Conservation (phyloP, 495 filamentous ascomycete genomes). For the Podospora australis region DNA sequence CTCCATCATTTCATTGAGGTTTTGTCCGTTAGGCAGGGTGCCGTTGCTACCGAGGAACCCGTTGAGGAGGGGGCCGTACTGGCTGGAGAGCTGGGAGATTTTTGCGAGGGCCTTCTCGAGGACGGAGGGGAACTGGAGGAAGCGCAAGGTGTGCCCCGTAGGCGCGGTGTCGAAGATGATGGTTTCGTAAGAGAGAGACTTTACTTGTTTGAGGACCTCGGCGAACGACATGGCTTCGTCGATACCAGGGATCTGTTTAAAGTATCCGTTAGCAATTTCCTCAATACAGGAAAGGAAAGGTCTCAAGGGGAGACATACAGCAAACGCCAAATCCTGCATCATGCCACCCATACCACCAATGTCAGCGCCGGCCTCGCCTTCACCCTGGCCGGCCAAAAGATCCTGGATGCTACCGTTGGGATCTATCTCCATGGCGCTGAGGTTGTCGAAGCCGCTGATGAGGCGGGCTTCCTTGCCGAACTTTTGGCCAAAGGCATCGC, state of each 20-base stretch:
- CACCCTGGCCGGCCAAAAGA: slow-evolving; percentile 73
- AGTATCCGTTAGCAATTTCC: too few relatives aligned
- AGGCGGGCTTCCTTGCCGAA: slow-evolving; percentile 97
- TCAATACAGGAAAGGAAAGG: too few relatives aligned
- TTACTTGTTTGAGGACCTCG: slow-evolving; percentile 98
- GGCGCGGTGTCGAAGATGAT: slow-evolving; percentile 99
- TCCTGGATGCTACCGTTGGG: slow-evolving; percentile 98
- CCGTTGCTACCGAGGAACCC: slow-evolving; percentile 82
- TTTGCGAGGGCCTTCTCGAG: slow-evolving; percentile 98
- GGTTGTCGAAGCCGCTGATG: slow-evolving; percentile 83
- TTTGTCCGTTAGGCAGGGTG: slow-evolving; percentile 77
- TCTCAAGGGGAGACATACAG: too few relatives aligned
- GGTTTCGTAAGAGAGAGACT: slow-evolving; percentile 95
- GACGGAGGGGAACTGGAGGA: slow-evolving; percentile 96
- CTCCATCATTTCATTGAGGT: slow-evolving; percentile 81
- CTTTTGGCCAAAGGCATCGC: slow-evolving; percentile 96
- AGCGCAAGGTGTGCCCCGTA: slow-evolving; percentile 97
- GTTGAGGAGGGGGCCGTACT: slow-evolving; percentile 95
- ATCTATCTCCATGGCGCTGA: slow-evolving; percentile 99
- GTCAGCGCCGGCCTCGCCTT: slow-evolving; percentile 54
- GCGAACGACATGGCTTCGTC: slow-evolving; percentile 99
- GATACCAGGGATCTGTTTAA: slow-evolving; percentile 84
- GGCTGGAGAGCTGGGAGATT: slow-evolving; percentile 83
- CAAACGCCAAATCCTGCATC: slow-evolving; percentile 62
- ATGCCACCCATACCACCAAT: slow-evolving; percentile 57